A percentile compares a stretch with the other conserved stretches of the same genome.
phyloP scores from a whole-genome alignment of 371 early-diverging fungal genomes.

The Nosema muscidifuracis region DNA sequence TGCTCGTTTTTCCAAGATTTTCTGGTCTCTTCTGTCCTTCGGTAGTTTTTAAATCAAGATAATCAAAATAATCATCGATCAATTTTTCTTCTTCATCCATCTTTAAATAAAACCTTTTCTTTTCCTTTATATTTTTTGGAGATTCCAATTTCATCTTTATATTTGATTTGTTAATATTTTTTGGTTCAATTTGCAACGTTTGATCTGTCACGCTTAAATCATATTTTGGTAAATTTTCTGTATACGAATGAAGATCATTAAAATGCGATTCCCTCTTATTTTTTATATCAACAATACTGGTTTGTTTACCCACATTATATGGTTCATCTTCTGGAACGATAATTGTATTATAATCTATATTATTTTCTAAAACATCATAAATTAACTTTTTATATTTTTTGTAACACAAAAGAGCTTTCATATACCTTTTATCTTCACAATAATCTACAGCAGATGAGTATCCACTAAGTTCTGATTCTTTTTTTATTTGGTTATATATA shows the following conservation, averaged over 20 bases:
- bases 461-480: neutral
- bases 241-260: conserved; percentile 4
- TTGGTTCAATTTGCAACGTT: neutral
- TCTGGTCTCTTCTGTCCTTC: neutral
- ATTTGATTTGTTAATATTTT: neutral
- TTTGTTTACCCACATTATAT: neutral
- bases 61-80: conserved; percentile 39
- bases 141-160: neutral
- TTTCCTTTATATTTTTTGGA: conserved; percentile 11
- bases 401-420: neutral
- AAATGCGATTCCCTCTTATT: neutral
- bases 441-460: conserved; percentile 20
- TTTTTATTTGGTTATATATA: conserved; percentile 4
- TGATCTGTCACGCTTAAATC: neutral
- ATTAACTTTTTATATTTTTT: neutral
- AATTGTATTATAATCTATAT: neutral
- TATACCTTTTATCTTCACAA: conserved; percentile 12
- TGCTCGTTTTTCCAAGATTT: neutral
- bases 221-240: neutral
- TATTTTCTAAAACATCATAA: conserved; percentile 3
- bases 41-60: conserved; percentile 7
- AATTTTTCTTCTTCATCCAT: conserved; percentile 40
- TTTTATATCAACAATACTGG: neutral
- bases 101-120: conserved; percentile 22
- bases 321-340: neutral